phyloP scores from a whole-genome alignment of 257 asterid species.

The Ophiorrhiza pumila region DNA sequence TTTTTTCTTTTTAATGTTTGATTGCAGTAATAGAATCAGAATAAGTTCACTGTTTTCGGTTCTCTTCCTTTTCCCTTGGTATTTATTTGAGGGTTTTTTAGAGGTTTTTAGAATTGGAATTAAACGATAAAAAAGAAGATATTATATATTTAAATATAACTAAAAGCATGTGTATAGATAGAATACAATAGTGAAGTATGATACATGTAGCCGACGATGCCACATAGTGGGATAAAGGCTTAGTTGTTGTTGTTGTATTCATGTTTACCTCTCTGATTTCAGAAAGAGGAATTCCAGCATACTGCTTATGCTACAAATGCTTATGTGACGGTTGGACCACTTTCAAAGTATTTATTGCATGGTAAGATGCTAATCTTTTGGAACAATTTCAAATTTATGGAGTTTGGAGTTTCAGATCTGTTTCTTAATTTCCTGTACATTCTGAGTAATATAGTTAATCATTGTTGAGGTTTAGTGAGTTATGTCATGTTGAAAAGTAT shows the following conservation, averaged over 20 bases:
- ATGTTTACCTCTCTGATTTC: slow-evolving; percentile 23
- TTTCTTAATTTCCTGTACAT: neutral
- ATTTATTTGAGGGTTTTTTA: too few relatives aligned
- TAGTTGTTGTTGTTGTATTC: neutral
- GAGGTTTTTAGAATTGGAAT: too few relatives aligned
- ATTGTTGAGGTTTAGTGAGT: neutral
- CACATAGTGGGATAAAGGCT: too few relatives aligned
- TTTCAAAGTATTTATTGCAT: slow-evolving; percentile 69
- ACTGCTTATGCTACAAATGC: slow-evolving; percentile 94
- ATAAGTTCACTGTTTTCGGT: too few relatives aligned
- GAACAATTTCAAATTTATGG: slow-evolving; percentile 5
- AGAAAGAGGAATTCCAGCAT: slow-evolving; percentile 99
- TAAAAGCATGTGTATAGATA: too few relatives aligned
- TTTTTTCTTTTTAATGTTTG: too few relatives aligned
- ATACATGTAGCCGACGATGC: too few relatives aligned
- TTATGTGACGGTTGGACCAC: slow-evolving; percentile 77
- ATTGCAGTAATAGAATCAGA: too few relatives aligned
- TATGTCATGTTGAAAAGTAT: neutral
- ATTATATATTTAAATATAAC: neutral
- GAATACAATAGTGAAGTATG: too few relatives aligned
- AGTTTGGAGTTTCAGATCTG: neutral
- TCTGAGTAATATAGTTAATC: neutral
- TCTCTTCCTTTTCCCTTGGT: too few relatives aligned
- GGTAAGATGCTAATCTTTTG: slow-evolving; percentile 47
- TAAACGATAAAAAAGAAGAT: neutral